Conservation (phyloP, 306 rosid species). For the Lotus japonicus region DNA sequence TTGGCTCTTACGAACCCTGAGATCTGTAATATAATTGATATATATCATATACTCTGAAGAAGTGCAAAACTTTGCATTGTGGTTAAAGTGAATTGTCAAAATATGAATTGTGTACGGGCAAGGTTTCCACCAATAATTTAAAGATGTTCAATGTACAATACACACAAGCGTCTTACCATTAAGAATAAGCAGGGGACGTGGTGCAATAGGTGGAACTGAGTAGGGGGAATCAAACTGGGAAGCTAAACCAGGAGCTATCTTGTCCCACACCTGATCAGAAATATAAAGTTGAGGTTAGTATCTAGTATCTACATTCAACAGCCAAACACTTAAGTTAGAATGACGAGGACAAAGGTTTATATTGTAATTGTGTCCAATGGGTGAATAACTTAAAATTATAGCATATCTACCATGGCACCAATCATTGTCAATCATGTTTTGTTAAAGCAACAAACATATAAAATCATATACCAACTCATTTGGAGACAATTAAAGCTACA, state of each 20-base stretch:
- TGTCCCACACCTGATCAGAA: slow-evolving; percentile 78
- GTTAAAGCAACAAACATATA: slow-evolving; percentile 4
- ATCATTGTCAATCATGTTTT: neutral
- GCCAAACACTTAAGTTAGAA: slow-evolving; percentile 1
- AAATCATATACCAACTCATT: slow-evolving; percentile 14
- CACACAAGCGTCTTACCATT: slow-evolving; percentile 43
- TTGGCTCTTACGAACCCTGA: neutral
- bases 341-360: neutral
- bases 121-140: slow-evolving; percentile 1
- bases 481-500: neutral
- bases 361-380: neutral
- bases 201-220: slow-evolving; percentile 66
- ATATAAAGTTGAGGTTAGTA: neutral
- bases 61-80: neutral
- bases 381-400: neutral
- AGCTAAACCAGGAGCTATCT: slow-evolving; percentile 88
- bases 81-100: slow-evolving; percentile 1
- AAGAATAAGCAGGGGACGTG: slow-evolving; percentile 75
- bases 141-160: neutral
- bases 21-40: neutral
- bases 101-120: neutral
- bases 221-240: slow-evolving; percentile 65
- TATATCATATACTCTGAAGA: neutral
- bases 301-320: slow-evolving; percentile 10
- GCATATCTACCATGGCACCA: neutral